Evolutionary conservation across 208 protist genomes (phyloP).

Genomic region (Phytomonas serpens): DNA sequence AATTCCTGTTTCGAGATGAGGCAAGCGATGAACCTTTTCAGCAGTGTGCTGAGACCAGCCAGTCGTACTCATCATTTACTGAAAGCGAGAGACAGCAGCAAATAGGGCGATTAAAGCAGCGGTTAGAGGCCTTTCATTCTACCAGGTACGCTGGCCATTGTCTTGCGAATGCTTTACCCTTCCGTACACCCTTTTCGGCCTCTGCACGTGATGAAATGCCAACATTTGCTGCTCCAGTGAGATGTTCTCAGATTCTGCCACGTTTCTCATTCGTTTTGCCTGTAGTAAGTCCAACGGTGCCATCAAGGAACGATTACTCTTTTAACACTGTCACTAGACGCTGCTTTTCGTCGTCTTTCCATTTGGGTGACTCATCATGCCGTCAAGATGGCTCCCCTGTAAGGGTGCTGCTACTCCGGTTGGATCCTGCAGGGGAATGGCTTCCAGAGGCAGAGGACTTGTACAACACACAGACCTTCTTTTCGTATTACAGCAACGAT

Average conservation of each 20-base stretch:
- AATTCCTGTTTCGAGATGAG: conserved; percentile 13
- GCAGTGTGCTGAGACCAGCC: too few relatives aligned
- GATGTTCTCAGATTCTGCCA: not conserved
- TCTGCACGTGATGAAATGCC: not conserved
- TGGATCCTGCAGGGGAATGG: conserved; percentile 46
- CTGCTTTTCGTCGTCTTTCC: not conserved
- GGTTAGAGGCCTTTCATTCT: not conserved
- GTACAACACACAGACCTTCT: conserved; percentile 24
- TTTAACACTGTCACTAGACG: not conserved
- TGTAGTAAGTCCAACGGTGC: not conserved
- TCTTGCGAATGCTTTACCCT: not conserved
- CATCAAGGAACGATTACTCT: not conserved
- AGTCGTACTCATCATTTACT: not conserved
- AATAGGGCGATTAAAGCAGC: not conserved
- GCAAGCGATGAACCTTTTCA: not conserved
- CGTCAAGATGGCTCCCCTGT: not conserved
- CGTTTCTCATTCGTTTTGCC: not conserved
- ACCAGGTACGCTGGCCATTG: not conserved
- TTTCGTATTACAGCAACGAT: conserved; percentile 15
- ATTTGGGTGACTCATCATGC: not conserved
- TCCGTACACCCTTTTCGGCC: not conserved
- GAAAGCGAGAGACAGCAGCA: not conserved
- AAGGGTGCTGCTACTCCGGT: conserved; percentile 42
- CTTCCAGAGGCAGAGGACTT: conserved; percentile 25
- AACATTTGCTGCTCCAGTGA: not conserved